A percentile compares a stretch with the other conserved stretches of the same genome.
These are phyloP conservation scores for Trichophyton equinum DNA, from an alignment of 2,329 filamentous ascomycete species.

Conservation along the genomic window DNA sequence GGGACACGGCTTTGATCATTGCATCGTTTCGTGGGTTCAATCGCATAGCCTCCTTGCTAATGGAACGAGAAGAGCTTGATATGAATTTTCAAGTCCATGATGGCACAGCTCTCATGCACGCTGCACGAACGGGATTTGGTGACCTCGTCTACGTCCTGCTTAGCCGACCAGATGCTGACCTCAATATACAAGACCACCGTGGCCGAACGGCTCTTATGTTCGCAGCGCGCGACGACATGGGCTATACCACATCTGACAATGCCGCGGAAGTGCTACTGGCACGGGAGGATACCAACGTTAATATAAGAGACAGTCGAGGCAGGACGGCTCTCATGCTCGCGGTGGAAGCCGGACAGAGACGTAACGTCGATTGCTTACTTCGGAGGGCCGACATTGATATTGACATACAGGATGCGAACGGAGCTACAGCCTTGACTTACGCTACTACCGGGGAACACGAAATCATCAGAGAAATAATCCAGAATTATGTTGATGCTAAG, in stretches of 20 bases:
- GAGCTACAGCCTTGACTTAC: neutral
- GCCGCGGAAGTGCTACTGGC: neutral
- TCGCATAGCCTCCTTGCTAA: constrained; percentile 22
- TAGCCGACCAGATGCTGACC: neutral
- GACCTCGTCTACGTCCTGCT: constrained; percentile 22
- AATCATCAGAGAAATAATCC: neutral
- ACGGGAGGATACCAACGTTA: constrained; percentile 2
- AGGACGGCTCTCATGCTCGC: neutral
- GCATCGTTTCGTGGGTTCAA: constrained; percentile 19
- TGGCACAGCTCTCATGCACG: neutral
- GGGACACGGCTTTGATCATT: neutral
- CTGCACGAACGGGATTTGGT: constrained; percentile 19
- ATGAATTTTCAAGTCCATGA: neutral
- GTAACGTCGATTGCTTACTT: neutral
- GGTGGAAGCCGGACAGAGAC: neutral
- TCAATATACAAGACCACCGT: neutral
- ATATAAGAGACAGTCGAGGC: neutral
- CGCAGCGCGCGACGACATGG: neutral
- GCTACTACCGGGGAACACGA: neutral
- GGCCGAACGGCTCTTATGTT: constrained; percentile 1
- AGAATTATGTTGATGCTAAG: neutral
- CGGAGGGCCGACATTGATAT: neutral
- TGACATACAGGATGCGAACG: neutral
- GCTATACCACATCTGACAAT: neutral
- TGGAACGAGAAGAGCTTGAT: neutral